phyloP scores from a whole-genome alignment of 192 early-diverging fungal species.

The Phycomyces blakesleeanus region DNA sequence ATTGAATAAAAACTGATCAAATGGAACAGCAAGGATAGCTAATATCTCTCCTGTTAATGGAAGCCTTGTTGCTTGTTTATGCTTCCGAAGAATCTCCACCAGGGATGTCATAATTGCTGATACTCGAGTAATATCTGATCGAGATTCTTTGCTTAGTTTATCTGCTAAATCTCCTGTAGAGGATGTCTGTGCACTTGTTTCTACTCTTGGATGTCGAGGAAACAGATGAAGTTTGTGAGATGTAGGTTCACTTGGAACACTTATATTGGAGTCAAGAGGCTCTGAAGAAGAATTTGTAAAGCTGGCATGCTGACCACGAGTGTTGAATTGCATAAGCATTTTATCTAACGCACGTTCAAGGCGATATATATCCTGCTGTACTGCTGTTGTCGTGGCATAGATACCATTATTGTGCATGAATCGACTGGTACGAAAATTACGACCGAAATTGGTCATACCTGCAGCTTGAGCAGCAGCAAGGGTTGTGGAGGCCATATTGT shows the following conservation, averaged over 20 bases:
- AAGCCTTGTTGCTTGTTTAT: constrained; percentile 22
- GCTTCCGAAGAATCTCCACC: constrained; percentile 13
- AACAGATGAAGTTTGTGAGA: neutral
- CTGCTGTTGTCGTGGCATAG: constrained; percentile 29
- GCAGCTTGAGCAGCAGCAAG: constrained; percentile 16
- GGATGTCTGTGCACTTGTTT: neutral
- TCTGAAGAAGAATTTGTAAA: constrained; percentile 3
- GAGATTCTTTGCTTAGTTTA: neutral
- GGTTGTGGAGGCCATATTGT: constrained; percentile 2
- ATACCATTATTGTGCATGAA: constrained; percentile 15
- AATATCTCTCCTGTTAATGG: constrained; percentile 25
- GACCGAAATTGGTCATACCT: constrained; percentile 11
- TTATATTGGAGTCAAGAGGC: neutral
- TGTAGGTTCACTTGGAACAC: neutral
- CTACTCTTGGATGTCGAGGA: neutral
- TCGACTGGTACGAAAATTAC: constrained; percentile 8
- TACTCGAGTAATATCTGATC: neutral
- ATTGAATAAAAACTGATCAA: constrained; percentile 4
- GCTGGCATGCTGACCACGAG: constrained; percentile 10
- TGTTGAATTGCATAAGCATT: constrained; percentile 9
- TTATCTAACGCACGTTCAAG: constrained; percentile 28
- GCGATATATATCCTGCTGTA: constrained; percentile 31
- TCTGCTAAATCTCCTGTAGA: neutral
- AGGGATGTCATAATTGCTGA: constrained; percentile 3
- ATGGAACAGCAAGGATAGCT: constrained; percentile 18